phyloP scores from a whole-genome alignment of 164 flowering plant species.

The Magnolia kwangsiensis region DNA sequence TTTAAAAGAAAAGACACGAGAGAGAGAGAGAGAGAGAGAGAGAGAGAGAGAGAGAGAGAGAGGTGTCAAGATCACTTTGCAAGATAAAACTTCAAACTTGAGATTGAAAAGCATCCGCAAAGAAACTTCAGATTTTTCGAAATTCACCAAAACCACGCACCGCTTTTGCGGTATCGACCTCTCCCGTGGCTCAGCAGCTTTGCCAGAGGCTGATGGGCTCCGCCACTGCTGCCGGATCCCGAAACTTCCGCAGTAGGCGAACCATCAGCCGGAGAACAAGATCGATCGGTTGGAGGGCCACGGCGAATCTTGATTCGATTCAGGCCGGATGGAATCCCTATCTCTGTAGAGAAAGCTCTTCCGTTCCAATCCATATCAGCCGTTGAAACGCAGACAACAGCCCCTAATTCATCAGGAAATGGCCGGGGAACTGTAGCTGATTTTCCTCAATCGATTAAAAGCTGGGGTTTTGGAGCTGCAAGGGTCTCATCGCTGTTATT shows the following conservation, averaged over 20 bases:
- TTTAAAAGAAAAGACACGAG: too few relatives aligned
- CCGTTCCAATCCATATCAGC: neutral
- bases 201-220: conserved; percentile 27
- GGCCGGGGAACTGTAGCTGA: too few relatives aligned
- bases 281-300: conserved; percentile 15
- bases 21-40: too few relatives aligned
- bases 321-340: conserved; percentile 58
- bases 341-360: conserved; percentile 19
- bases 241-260: conserved; percentile 6
- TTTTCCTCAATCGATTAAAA: too few relatives aligned
- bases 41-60: too few relatives aligned
- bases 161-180: conserved; percentile 22
- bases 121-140: neutral
- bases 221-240: conserved; percentile 6
- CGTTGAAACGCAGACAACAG: too few relatives aligned
- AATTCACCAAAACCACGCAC: conserved; percentile 12
- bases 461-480: too few relatives aligned
- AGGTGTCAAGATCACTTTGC: neutral
- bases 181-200: conserved; percentile 14
- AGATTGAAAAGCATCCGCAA: neutral
- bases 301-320: conserved; percentile 59
- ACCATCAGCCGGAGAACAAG: conserved; percentile 17
- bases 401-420: too few relatives aligned
- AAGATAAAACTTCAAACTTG: neutral
- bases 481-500: too few relatives aligned